These are phyloP conservation scores for Heritiera fomes DNA, from an alignment of 345 rosid species.

Conservation along the genomic window DNA sequence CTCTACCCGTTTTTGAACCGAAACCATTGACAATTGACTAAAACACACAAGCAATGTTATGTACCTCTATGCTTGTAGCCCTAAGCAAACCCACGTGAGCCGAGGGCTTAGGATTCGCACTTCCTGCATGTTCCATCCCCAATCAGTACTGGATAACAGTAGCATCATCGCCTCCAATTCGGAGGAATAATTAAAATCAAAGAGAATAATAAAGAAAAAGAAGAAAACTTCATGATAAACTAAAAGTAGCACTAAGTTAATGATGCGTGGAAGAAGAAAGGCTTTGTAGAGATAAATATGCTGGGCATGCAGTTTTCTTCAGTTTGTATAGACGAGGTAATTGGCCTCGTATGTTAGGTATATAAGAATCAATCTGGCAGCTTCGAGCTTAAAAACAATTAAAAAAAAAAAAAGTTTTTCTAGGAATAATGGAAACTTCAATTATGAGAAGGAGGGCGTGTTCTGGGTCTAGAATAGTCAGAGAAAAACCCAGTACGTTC, in stretches of 20 bases:
- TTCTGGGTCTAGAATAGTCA: constrained; percentile 56
- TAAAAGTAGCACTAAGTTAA: not conserved
- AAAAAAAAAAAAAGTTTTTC: not conserved
- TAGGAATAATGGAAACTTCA: constrained; percentile 5
- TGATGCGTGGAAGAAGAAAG: not conserved
- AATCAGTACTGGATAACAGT: constrained; percentile 11
- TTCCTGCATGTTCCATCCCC: constrained; percentile 38
- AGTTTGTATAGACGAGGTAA: not conserved
- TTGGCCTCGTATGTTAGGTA: not conserved
- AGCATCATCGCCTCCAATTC: not conserved
- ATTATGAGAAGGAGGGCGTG: constrained; percentile 57
- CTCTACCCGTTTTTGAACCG: not conserved
- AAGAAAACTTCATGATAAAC: not conserved
- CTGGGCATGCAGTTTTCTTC: not conserved
- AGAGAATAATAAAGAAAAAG: not conserved
- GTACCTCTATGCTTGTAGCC: constrained; percentile 32
- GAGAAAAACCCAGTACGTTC: constrained; percentile 38
- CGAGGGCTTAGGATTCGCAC: constrained; percentile 22
- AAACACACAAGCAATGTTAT: not conserved
- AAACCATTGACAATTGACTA: not conserved
- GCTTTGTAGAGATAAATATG: too few relatives aligned
- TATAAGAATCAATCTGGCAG: not conserved
- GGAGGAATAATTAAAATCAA: not conserved
- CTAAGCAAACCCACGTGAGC: constrained; percentile 24
- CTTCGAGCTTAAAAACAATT: not conserved